A percentile compares a stretch with the other conserved stretches of the same genome.
phyloP scores from a whole-genome alignment of 257 asterid genomes.

The Rubia yunnanensis region DNA sequence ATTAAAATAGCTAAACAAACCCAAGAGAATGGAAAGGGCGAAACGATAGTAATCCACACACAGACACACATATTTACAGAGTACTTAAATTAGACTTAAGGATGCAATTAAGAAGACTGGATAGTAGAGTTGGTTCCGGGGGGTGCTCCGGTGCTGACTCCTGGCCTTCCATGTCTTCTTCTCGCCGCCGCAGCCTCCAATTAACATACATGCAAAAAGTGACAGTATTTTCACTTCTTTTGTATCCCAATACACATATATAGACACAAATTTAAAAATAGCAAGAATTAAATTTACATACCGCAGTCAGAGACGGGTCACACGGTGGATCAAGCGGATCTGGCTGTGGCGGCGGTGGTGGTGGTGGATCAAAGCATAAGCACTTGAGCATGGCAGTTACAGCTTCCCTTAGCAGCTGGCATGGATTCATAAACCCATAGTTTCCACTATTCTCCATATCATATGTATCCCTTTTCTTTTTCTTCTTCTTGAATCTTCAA shows the following conservation, averaged over 20 bases:
- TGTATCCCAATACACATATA: neutral
- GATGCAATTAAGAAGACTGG: too few species aligned
- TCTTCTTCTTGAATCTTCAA: neutral
- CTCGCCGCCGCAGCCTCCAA: constrained; percentile 6
- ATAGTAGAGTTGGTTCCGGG: too few species aligned
- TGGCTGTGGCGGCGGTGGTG: neutral
- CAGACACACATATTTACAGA: too few species aligned
- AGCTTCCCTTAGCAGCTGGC: neutral
- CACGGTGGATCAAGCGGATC: neutral
- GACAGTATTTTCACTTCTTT: neutral
- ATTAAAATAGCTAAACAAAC: too few species aligned
- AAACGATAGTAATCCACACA: too few species aligned
- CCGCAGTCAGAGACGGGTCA: too few species aligned
- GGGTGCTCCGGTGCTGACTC: constrained; percentile 14
- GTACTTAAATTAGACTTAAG: too few species aligned
- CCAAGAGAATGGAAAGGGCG: too few species aligned
- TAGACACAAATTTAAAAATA: too few species aligned
- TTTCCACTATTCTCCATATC: neutral
- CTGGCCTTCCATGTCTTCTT: constrained; percentile 20
- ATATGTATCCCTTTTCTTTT: neutral
- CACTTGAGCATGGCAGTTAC: neutral
- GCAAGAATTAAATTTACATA: too few species aligned
- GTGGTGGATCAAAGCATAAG: neutral
- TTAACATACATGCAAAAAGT: too few species aligned
- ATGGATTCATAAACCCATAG: neutral